Percentiles rank a stretch among this genome's conserved stretches.
These are phyloP conservation scores for Cenchrus fungigraminus DNA, from an alignment of 176 grass and related monocot genomes.

Conservation along the genomic window DNA sequence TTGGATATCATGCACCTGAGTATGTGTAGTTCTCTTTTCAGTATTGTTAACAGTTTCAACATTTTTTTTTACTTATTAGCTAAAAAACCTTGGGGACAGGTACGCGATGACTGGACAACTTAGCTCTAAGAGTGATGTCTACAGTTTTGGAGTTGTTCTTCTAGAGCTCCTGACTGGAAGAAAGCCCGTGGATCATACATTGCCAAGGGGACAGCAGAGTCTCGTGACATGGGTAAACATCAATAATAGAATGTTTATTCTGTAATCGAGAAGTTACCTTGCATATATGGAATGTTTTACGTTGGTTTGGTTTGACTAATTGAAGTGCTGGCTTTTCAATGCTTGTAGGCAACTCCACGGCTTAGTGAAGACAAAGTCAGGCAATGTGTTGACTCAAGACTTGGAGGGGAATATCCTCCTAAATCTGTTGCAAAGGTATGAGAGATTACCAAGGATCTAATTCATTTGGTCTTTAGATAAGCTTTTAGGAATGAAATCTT, in stretches of 20 bases:
- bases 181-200: constrained; percentile 63
- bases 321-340: constrained; percentile 3
- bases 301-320: not conserved
- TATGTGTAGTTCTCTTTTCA: constrained; percentile 30
- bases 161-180: constrained; percentile 61
- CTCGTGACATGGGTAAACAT: constrained; percentile 62
- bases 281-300: not conserved
- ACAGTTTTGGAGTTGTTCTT: constrained; percentile 63
- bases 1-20: constrained; percentile 72
- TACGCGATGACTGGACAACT: constrained; percentile 69
- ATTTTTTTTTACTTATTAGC: not conserved
- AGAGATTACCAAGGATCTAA: not conserved
- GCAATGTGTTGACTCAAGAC: constrained; percentile 61
- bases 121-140: constrained; percentile 65
- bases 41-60: not conserved
- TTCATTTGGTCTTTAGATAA: not conserved
- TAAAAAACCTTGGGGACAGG: constrained; percentile 30
- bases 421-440: constrained; percentile 65
- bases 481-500: not conserved
- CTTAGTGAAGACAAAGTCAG: constrained; percentile 65
- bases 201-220: constrained; percentile 64
- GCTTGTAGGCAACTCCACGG: constrained; percentile 50
- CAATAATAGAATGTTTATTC: not conserved
- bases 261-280: not conserved
- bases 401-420: constrained; percentile 56